Evolutionary conservation across 257 asterid species (phyloP).

Genomic region (Fraxinus americana): DNA sequence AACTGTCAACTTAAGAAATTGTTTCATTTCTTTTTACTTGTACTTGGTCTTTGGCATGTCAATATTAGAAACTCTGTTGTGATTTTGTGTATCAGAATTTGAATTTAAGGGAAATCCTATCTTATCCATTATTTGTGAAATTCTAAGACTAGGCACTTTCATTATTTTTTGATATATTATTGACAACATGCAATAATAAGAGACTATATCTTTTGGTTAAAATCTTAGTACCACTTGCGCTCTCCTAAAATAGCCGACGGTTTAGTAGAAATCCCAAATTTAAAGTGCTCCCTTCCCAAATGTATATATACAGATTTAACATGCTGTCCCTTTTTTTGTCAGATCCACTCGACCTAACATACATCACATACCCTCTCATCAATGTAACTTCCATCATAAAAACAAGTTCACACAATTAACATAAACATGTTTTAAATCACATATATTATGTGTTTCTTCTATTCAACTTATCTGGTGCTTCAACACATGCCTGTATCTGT

Average conservation of each 20-base stretch:
- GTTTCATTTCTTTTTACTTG: background rate
- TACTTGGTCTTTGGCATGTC: background rate
- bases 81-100: background rate
- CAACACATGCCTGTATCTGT: background rate
- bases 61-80: background rate
- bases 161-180: background rate
- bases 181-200: background rate
- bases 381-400: conserved; percentile 4
- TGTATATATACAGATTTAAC: background rate
- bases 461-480: background rate
- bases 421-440: background rate
- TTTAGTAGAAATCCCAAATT: background rate
- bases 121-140: background rate
- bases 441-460: background rate
- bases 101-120: background rate
- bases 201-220: background rate
- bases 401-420: background rate
- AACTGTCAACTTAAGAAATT: background rate
- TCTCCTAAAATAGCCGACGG: background rate
- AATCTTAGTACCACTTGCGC: background rate
- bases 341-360: background rate
- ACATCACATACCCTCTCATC: background rate
- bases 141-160: background rate
- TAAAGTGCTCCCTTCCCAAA: background rate
- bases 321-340: background rate